Evolutionary conservation across 129 eudicot genomes (phyloP).

Genomic region (Glebionis coronaria): DNA sequence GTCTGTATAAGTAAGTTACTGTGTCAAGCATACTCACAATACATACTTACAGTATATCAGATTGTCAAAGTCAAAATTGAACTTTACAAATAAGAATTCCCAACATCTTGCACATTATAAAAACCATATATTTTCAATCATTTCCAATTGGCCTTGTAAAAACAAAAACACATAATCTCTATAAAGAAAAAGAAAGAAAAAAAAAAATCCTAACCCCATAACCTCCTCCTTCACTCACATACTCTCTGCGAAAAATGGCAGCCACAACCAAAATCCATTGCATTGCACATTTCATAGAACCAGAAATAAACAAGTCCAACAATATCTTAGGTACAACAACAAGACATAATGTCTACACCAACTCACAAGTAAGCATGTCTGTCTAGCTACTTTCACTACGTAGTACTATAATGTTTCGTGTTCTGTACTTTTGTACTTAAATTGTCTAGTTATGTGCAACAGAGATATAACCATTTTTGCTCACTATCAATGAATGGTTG

Average conservation of each 20-base stretch:
- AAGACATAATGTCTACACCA: conserved; percentile 30
- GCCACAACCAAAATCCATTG: conserved; percentile 33
- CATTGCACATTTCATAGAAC: conserved; percentile 42
- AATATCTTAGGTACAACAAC: conserved; percentile 34
- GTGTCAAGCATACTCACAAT: too few species aligned
- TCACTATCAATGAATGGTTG: conserved; percentile 87
- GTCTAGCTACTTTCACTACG: background rate
- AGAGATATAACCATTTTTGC: conserved; percentile 51
- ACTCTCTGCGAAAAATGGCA: conserved; percentile 29
- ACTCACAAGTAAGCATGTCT: conserved; percentile 37
- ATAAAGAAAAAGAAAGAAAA: conserved; percentile 2
- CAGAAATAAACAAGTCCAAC: conserved; percentile 38
- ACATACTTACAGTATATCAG: too few species aligned
- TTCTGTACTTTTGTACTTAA: background rate
- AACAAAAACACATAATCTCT: background rate
- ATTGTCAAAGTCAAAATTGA: background rate
- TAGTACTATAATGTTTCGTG: background rate
- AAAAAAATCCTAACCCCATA: background rate
- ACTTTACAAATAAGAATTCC: background rate
- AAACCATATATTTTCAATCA: conserved; percentile 1
- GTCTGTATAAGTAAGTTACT: too few species aligned
- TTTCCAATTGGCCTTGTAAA: background rate
- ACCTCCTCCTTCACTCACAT: too few species aligned
- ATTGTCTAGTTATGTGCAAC: background rate
- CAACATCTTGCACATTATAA: background rate